Percentiles rank a stretch among this genome's conserved stretches.
Conservation (phyloP, 2,329 filamentous ascomycete species). For the Talaromyces pinophilus region DNA sequence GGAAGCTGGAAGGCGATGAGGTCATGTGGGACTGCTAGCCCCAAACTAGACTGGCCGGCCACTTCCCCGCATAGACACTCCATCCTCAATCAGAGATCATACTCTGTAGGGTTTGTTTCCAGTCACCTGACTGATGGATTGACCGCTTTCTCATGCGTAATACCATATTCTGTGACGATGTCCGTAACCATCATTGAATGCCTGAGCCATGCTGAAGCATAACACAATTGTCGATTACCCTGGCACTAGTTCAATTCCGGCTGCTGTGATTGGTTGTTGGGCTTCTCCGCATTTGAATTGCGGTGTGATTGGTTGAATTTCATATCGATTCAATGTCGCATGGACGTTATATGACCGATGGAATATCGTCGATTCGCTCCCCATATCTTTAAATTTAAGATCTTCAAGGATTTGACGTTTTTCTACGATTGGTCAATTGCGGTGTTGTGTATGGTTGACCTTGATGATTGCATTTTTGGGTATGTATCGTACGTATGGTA, state of each 20-base stretch:
- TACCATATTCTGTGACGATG: neutral
- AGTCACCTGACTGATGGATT: neutral
- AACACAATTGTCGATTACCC: neutral
- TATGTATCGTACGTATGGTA: neutral
- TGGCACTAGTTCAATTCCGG: neutral
- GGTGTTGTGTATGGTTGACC: neutral
- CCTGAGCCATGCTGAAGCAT: neutral
- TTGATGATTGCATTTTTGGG: neutral
- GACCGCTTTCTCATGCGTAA: neutral
- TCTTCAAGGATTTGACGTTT: neutral
- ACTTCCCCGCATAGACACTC: neutral
- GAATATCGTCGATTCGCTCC: neutral
- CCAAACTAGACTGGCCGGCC: neutral
- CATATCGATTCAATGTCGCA: neutral
- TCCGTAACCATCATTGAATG: neutral
- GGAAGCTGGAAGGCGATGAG: conserved; percentile 20
- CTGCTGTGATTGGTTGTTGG: neutral
- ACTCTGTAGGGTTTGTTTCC: neutral
- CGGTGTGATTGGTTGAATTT: neutral
- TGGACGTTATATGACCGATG: neutral
- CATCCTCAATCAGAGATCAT: neutral
- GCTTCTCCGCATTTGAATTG: conserved; percentile 7
- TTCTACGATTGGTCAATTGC: neutral
- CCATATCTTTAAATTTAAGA: neutral
- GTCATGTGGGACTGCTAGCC: conserved; percentile 15